phyloP scores from a whole-genome alignment of 805 yeast genomes.

The Pichia gijzeniarum region DNA sequence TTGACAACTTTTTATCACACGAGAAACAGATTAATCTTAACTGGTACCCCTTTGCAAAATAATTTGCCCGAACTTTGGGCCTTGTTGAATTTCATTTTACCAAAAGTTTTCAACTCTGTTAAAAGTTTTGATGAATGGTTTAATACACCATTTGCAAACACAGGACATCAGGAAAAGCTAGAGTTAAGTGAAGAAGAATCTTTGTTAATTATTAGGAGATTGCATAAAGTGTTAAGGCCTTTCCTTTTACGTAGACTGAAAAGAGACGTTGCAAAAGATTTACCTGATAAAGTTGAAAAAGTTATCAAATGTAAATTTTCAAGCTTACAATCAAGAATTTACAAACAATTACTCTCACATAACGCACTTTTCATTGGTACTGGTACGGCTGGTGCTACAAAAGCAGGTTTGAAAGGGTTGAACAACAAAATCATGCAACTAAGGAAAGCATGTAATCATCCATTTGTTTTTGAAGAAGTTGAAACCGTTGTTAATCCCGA shows the following conservation, averaged over 20 bases:
- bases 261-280: slow-evolving; percentile 80
- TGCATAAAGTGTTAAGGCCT: slow-evolving; percentile 82
- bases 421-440: slow-evolving; percentile 82
- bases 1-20: slow-evolving; percentile 68
- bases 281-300: slow-evolving; percentile 79
- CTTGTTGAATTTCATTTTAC: slow-evolving; percentile 70
- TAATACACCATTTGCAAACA: slow-evolving; percentile 80
- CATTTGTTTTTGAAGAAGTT: slow-evolving; percentile 79
- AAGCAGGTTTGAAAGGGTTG: slow-evolving; percentile 66
- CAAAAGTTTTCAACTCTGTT: slow-evolving; percentile 79
- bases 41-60: slow-evolving; percentile 86
- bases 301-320: slow-evolving; percentile 76
- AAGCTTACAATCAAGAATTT: slow-evolving; percentile 61
- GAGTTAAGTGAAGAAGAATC: slow-evolving; percentile 85
- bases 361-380: slow-evolving; percentile 60
- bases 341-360: slow-evolving; percentile 74
- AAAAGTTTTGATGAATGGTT: slow-evolving; percentile 88
- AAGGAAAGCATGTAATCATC: slow-evolving; percentile 82
- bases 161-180: slow-evolving; percentile 75
- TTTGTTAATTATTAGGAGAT: slow-evolving; percentile 71
- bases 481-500: slow-evolving; percentile 64
- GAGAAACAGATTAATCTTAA: slow-evolving; percentile 69
- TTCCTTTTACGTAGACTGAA: slow-evolving; percentile 77
- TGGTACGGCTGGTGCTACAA: slow-evolving; percentile 49
- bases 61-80: slow-evolving; percentile 87